A percentile compares a stretch with the other conserved stretches of the same genome.
phyloP scores from a whole-genome alignment of 371 early-diverging fungal species.

The Aphelidium insulamus region DNA sequence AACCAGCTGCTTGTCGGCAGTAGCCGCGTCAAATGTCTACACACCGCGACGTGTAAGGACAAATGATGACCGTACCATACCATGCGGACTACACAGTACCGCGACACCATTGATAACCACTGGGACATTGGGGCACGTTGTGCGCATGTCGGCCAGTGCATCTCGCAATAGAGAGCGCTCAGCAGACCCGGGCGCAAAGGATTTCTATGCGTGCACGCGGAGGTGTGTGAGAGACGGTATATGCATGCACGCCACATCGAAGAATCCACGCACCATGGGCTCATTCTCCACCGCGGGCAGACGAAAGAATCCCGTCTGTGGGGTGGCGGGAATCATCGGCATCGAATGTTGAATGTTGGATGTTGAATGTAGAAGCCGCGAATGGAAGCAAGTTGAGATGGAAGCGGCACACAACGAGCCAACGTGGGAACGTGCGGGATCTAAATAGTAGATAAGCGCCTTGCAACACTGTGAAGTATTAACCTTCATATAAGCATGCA shows the following conservation, averaged over 20 bases:
- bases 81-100: conserved; percentile 6
- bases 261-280: conserved; percentile 32
- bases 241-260: not conserved
- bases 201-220: conserved; percentile 14
- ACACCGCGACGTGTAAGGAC: not conserved
- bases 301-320: conserved; percentile 12
- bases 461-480: too few species aligned
- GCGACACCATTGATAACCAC: conserved; percentile 65
- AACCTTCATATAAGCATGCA: too few species aligned
- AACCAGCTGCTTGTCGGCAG: conserved; percentile 41
- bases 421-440: too few species aligned
- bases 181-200: conserved; percentile 54
- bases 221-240: conserved; percentile 2
- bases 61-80: not conserved
- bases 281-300: conserved; percentile 69
- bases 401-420: too few species aligned
- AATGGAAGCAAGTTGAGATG: too few species aligned
- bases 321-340: too few species aligned
- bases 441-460: too few species aligned
- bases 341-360: too few species aligned
- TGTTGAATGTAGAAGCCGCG: too few species aligned
- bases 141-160: conserved; percentile 51
- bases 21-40: conserved; percentile 37
- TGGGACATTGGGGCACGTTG: conserved; percentile 52
- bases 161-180: conserved; percentile 50